These are phyloP conservation scores for Colletotrichum australisinense DNA, from an alignment of 2,329 filamentous ascomycete genomes.

Conservation along the genomic window DNA sequence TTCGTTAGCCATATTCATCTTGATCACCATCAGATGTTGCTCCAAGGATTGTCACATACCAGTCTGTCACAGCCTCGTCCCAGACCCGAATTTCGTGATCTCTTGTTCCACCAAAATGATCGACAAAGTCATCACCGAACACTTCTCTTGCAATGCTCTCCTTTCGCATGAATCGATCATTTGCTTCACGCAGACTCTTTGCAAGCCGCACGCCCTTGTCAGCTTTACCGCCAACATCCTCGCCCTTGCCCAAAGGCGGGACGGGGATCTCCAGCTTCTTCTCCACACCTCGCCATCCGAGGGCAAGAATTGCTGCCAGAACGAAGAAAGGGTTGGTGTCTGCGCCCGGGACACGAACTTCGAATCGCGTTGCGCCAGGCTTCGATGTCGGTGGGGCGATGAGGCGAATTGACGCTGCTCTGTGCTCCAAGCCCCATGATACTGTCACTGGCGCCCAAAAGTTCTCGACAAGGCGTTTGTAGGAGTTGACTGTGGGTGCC, in stretches of 20 bases:
- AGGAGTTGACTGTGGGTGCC: conserved; percentile 95
- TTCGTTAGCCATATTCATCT: not conserved
- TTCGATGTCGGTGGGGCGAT: conserved; percentile 90
- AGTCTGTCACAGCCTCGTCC: conserved; percentile 97
- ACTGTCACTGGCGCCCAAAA: conserved; percentile 99
- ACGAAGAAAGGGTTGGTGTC: conserved; percentile 92
- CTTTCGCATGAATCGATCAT: conserved; percentile 77
- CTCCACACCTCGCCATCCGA: conserved; percentile 92
- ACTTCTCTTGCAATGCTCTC: conserved; percentile 93
- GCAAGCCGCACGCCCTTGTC: conserved; percentile 84
- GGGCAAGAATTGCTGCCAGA: conserved; percentile 84
- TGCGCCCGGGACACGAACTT: conserved; percentile 93
- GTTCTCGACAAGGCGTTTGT: conserved; percentile 98
- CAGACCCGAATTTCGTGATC: conserved; percentile 91
- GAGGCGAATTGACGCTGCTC: conserved; percentile 88
- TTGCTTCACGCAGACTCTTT: conserved; percentile 88
- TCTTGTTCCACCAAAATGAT: conserved; percentile 92
- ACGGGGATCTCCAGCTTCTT: conserved; percentile 88
- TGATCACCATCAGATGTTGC: not conserved
- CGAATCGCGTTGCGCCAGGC: conserved; percentile 88
- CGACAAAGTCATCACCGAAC: conserved; percentile 94
- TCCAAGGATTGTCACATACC: conserved; percentile 67
- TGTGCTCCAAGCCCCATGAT: conserved; percentile 96
- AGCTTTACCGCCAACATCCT: conserved; percentile 78
- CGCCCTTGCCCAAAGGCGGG: conserved; percentile 85